Base-by-base conservation (phyloP, 164 flowering plant genomes). In the Annona squamosa region DNA sequence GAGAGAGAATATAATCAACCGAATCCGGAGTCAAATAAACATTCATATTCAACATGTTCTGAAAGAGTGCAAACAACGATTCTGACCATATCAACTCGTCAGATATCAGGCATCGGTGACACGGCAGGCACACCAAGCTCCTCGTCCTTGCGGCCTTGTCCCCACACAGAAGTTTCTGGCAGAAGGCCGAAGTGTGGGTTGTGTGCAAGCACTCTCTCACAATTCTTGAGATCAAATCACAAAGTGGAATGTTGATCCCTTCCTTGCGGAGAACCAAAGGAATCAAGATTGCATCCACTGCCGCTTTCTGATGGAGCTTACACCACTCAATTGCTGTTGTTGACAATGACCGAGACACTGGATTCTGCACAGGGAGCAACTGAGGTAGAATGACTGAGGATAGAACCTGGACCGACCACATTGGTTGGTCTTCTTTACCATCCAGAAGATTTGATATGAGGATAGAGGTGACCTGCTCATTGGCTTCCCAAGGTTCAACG, bases 141-240 rank as follows among this genome's bases (percentile, higher is more conserved):
- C 63, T 77, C 19, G 42, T 79, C 2, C 1, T 2, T 26, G 37
- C 37, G 19, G 72, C 81, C 18, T 75, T 80, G 65, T 77, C 85
- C 67, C 72, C 78, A 70, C 81, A 79, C 0, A 91, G 83, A 67
- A 89, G 78, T 82, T 84, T 89, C 67, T 87, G 93, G 80, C 88
- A 91, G 74, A 89, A 84, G 63, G 93, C 85, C 42, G 95, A 86
- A 74, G 84, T 89, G 79, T 91, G 98, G 77, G 86, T 89, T 0
- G 88, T 79, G 79, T 88, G 98, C 83, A 90, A 77, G 80, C 90
- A 89, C 73, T 92, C 98, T 72, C 62, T 91, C 19, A 87, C 68
- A 17, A 91, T 78, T 80, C 84, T 86, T 5, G 91, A 74, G 46
- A 91, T 61, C 19, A 86, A 81, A 71, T 91, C 92, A 41, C 90